Evolutionary conservation across 1,284 basidiomycete species (phyloP), one percentile per base, ranked within the genome.

Genomic region (Tilletia indica): DNA sequence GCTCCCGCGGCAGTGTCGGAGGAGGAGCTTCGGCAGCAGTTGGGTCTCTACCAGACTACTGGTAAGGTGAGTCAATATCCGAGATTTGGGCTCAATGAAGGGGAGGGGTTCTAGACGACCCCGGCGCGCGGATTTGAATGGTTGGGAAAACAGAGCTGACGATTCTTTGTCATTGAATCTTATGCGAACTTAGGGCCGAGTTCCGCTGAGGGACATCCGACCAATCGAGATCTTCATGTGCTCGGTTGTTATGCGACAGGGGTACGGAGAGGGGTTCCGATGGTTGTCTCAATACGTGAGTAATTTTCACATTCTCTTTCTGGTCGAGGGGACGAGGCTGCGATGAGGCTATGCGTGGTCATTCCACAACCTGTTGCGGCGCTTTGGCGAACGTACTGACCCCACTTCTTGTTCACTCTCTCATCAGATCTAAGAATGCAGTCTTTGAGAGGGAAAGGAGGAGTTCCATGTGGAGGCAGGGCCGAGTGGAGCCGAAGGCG

Each of bases 171-270:
- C 21, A 56, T 56, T 21, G 54, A 21, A 12, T 47, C 42, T 25
- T 47, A 16, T n/a, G 25, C 34, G 1, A 12, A 6, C n/a, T 16
- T 45, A 96, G 94, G 97, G 97, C 85, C 97, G 98, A 85, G 92
- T 97, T 54, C 95, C 94, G 74, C 90, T 99, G 80, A 92, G 89
- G 82, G 96, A 98, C 86, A 98, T 99, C 81, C 91, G 97, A 76
- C 96, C 97, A 45, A 97, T 99, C 86, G 97, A 99, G 86, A 90
- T 99, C 82, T 99, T 98, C 90, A 99, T 99, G 97, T 98, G 95
- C 88, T 99, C 97, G 19, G 96, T 99, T 73, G 96, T 99, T 72
- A 94, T 97, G 89, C 90, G 96, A 85, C 95, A 98, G 86, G 96
- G 96, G 73, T 99, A 99, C 86, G 96, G 95, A 75, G 97, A 99